phyloP scores from a whole-genome alignment of 2,329 filamentous ascomycete species.

The Nemania sp. region DNA sequence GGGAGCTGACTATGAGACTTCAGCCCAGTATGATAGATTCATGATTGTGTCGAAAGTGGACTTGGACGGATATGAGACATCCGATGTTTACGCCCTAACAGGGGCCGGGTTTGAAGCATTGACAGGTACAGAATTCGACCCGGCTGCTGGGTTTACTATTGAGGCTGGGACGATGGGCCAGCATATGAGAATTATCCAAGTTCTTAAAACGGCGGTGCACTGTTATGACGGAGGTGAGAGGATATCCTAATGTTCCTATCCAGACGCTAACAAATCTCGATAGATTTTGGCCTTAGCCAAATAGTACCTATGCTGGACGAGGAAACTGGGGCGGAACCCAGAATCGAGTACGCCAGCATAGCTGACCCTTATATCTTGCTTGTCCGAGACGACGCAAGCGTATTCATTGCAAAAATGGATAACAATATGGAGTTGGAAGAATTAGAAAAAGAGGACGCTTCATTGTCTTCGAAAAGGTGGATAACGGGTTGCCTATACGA shows the following conservation, averaged over 20 bases:
- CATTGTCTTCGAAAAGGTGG: slow-evolving; percentile 76
- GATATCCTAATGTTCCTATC: neutral
- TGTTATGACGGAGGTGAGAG: slow-evolving; percentile 88
- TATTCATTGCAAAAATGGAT: slow-evolving; percentile 83
- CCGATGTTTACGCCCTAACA: slow-evolving; percentile 82
- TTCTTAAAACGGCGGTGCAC: slow-evolving; percentile 86
- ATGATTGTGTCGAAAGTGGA: slow-evolving; percentile 84
- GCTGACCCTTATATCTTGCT: slow-evolving; percentile 87
- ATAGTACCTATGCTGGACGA: slow-evolving; percentile 95
- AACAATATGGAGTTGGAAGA: slow-evolving; percentile 88
- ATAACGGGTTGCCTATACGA: slow-evolving; percentile 84
- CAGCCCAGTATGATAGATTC: slow-evolving; percentile 78
- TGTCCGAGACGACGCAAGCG: slow-evolving; percentile 83
- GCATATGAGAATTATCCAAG: slow-evolving; percentile 85
- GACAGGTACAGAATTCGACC: slow-evolving; percentile 89
- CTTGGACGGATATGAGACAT: slow-evolving; percentile 77
- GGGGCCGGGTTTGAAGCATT: slow-evolving; percentile 79
- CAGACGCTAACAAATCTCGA: slow-evolving; percentile 32
- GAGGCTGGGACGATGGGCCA: slow-evolving; percentile 87
- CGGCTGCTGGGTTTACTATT: slow-evolving; percentile 86
- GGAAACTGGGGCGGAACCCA: slow-evolving; percentile 83
- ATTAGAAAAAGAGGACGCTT: slow-evolving; percentile 71
- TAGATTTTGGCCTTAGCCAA: slow-evolving; percentile 87
- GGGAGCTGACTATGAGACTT: slow-evolving; percentile 66
- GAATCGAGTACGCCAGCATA: slow-evolving; percentile 84